A percentile compares a stretch with the other conserved stretches of the same genome.
phyloP scores from a whole-genome alignment of 1,139 yeast genomes.

The Taphrina pruni region DNA sequence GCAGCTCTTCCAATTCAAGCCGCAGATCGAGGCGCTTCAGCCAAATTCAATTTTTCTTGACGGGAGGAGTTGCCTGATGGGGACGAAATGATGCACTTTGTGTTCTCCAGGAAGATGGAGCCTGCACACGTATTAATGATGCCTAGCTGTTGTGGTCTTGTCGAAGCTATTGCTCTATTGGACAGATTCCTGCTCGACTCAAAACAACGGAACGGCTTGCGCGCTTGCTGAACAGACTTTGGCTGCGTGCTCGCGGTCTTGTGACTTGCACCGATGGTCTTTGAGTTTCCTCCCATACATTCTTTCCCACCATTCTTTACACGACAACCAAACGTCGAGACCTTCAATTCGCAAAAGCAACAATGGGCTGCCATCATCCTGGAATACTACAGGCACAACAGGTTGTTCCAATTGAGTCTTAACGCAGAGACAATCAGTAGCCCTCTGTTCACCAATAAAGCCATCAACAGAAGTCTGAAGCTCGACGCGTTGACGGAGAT shows the following conservation, averaged over 20 bases:
- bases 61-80: background rate
- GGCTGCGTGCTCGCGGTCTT: no score
- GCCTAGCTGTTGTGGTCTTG: no score
- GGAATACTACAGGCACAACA: slow-evolving; percentile 64
- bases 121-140: background rate
- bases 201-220: no score
- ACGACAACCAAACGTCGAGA: slow-evolving; percentile 80
- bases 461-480: slow-evolving; percentile 58
- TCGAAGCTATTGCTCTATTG: no score
- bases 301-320: slow-evolving; percentile 93
- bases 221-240: no score
- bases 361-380: slow-evolving; percentile 66
- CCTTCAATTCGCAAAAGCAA: slow-evolving; percentile 70
- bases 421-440: slow-evolving; percentile 47
- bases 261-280: background rate
- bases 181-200: no score
- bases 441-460: slow-evolving; percentile 58
- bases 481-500: slow-evolving; percentile 64
- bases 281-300: slow-evolving; percentile 58
- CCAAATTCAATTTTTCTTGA: background rate
- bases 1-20: background rate
- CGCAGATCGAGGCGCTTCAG: slow-evolving; percentile 6
- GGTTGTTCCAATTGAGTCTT: slow-evolving; percentile 59
- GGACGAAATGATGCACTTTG: background rate
- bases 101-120: background rate